These are phyloP conservation scores for Penicillium cinerascens DNA, from an alignment of 495 filamentous ascomycete genomes.

Conservation along the genomic window DNA sequence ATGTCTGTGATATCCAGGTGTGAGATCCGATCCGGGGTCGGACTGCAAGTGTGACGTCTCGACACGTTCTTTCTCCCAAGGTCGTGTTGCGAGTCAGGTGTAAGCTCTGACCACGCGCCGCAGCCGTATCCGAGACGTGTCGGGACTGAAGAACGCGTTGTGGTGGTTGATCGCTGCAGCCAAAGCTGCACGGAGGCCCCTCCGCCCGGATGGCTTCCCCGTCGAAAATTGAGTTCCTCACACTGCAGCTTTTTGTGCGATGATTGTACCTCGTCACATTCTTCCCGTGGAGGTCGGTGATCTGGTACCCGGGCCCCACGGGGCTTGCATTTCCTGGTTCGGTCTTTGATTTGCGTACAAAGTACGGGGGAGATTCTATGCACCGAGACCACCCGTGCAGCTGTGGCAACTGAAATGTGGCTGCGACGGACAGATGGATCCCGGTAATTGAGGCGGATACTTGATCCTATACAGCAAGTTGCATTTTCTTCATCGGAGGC, in stretches of 20 bases:
- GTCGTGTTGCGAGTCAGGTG: conserved; percentile 10
- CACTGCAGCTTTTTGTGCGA: conserved; percentile 4
- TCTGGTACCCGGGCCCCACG: conserved; percentile 12
- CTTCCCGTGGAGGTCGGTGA: background rate
- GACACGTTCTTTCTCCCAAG: background rate
- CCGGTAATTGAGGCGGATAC: too few relatives aligned
- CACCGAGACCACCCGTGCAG: conserved; percentile 5
- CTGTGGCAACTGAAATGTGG: conserved; percentile 5
- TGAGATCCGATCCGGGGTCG: conserved; percentile 2
- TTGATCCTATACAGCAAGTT: background rate
- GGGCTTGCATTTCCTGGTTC: conserved; percentile 7
- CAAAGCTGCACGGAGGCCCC: background rate
- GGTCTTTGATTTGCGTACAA: background rate
- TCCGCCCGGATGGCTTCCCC: background rate
- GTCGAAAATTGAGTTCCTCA: conserved; percentile 1
- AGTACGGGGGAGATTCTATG: background rate
- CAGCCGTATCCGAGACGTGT: conserved; percentile 2
- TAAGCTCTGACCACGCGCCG: background rate
- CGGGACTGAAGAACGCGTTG: conserved; percentile 4
- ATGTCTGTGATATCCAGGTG: background rate
- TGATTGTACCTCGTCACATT: conserved; percentile 13
- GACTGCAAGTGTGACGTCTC: conserved; percentile 2
- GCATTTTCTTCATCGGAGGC: background rate
- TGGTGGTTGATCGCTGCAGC: background rate
- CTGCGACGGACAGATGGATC: background rate